Conservation (phyloP, 352 stramenopile genomes). For the Saprolegnia diclina region DNA sequence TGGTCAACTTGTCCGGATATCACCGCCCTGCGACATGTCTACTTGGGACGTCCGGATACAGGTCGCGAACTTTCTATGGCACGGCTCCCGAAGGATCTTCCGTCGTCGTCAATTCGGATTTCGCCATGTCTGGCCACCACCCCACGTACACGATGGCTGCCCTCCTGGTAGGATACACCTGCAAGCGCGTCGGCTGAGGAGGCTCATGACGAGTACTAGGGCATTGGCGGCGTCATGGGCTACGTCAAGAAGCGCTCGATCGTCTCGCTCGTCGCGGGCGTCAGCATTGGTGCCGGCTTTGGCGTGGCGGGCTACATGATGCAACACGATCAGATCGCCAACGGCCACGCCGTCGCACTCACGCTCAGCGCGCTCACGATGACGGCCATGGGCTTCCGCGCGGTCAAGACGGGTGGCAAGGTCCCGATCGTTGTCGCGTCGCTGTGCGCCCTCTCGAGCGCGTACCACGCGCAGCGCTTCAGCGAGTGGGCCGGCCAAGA, state of each 20-base stretch:
- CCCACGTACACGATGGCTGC: conserved; percentile 79
- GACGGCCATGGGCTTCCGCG: conserved; percentile 77
- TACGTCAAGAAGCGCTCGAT: conserved; percentile 78
- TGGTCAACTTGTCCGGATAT: not conserved
- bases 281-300: conserved; percentile 76
- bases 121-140: conserved; percentile 42
- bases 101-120: not conserved
- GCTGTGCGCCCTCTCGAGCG: conserved; percentile 64
- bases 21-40: not conserved
- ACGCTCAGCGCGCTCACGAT: conserved; percentile 81
- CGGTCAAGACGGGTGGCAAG: conserved; percentile 62
- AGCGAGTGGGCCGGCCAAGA: conserved; percentile 81
- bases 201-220: conserved; percentile 24
- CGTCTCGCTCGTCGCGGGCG: conserved; percentile 71
- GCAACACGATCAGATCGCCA: conserved; percentile 71
- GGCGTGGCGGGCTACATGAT: conserved; percentile 71
- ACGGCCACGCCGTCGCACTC: conserved; percentile 73
- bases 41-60: not conserved
- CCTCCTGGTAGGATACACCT: conserved; percentile 33
- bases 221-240: conserved; percentile 61
- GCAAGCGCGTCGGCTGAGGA: not conserved
- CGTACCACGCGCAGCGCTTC: conserved; percentile 79
- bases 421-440: conserved; percentile 69
- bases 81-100: not conserved
- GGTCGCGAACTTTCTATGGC: not conserved